Evolutionary conservation across 306 rosid species (phyloP), one percentile per base, ranked within the genome.

Genomic region (Pachyrhizus erosus): DNA sequence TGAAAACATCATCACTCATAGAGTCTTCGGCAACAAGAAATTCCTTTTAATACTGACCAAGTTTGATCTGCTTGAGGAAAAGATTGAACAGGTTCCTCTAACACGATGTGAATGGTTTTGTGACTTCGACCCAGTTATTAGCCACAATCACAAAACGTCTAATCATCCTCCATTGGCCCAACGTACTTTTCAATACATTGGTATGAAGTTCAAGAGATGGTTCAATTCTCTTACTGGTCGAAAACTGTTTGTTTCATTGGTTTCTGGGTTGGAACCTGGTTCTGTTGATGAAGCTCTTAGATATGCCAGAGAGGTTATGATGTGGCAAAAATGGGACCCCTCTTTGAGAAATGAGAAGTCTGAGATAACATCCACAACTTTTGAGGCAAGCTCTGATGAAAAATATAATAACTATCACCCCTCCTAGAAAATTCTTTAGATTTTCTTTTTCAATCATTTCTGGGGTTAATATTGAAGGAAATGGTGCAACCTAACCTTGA

Each of bases 21-120:
- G 70, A n/a, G 76, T 82, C 70, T 80, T 83, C 33, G 73, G 78
- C 9, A 80, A 86, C 70, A 92, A 89, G 80, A 74, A 88, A 77
- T 88, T 89, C 89, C 90, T 94, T 62, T 77, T 94, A 62, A 33
- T 92, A 23, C 86, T 94, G 69, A 91, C 83, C 91, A 91, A 92
- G 82, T 89, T 74, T 12, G 98, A 94, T 62, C 88, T 90, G 40
- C 85, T 94, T 0, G 91, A 87, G 86, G 91, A 90, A 70, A 90
- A 89, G 75, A 88, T 91, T 34, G 84, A 89, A 23, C 68, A 46
- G 48, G 87, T 27, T 14, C 91, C 94, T 58, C 95, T 91, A 60
- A 57, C 85, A 54, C 60, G 54, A 73, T 94, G 98, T 24, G 91
- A 89, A 80, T 94, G 97, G 98, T 92, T 94, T 79, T 4, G 9